A percentile compares a stretch with the other conserved stretches of the same genome.
Conservation (phyloP, 169 alveolate genomes). For the Miamiensis avidus region DNA sequence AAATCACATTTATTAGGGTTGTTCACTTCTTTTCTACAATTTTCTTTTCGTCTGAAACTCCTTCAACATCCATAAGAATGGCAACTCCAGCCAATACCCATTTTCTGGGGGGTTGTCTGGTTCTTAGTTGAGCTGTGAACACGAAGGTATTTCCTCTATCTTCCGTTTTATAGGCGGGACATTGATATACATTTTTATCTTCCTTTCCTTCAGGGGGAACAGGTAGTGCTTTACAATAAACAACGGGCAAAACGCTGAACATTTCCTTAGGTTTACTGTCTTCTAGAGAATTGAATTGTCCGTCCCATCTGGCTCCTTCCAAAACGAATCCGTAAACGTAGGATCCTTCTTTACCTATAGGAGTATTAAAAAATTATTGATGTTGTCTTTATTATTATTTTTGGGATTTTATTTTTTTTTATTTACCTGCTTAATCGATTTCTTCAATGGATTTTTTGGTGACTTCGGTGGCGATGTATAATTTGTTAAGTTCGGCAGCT, state of each 20-base stretch:
- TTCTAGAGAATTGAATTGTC: conserved; percentile 85
- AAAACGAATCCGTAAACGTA: conserved; percentile 86
- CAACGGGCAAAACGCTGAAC: conserved; percentile 95
- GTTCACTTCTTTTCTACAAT: conserved; percentile 1
- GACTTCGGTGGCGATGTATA: conserved; percentile 92
- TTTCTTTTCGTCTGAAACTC: conserved; percentile 75
- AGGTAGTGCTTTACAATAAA: conserved; percentile 91
- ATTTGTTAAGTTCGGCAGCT: conserved; percentile 91
- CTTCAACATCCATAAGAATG: conserved; percentile 94
- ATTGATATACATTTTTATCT: conserved; percentile 89
- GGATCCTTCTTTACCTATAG: conserved; percentile 85
- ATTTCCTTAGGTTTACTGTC: conserved; percentile 94
- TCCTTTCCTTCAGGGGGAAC: conserved; percentile 82
- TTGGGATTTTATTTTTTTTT: not conserved
- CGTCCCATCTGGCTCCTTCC: conserved; percentile 95
- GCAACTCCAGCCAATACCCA: conserved; percentile 98
- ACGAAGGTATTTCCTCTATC: conserved; percentile 94
- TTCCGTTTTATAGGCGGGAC: conserved; percentile 94
- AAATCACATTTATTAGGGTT: too few relatives aligned
- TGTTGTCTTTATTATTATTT: too few relatives aligned
- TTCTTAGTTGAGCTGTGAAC: conserved; percentile 93
- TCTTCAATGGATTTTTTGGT: conserved; percentile 90
- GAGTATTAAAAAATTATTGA: conserved; percentile 35
- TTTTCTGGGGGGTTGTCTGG: conserved; percentile 92
- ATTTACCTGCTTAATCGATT: conserved; percentile 73